phyloP scores from a whole-genome alignment of 2,329 filamentous ascomycete genomes.

The Fusarium heterosporum region DNA sequence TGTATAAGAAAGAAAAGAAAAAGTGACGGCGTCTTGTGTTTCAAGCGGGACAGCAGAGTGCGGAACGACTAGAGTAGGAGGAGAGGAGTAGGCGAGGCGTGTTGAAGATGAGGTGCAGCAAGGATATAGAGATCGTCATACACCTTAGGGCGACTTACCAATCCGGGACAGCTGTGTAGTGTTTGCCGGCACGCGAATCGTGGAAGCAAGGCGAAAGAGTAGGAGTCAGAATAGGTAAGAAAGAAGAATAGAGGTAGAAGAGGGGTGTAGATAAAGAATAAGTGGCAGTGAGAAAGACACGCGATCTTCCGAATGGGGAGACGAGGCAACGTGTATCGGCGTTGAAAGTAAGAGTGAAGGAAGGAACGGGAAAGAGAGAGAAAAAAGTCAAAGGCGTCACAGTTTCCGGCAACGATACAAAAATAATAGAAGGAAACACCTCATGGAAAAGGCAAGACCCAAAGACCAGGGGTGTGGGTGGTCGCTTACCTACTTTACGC shows the following conservation, averaged over 20 bases:
- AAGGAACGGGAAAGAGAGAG: not conserved
- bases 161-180: constrained; percentile 37
- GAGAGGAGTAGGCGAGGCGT: not conserved
- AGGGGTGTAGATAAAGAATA: not conserved
- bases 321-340: not conserved
- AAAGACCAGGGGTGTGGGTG: constrained; percentile 6
- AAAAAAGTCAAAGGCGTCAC: constrained; percentile 37
- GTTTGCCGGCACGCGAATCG: not conserved
- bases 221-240: not conserved
- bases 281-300: not conserved
- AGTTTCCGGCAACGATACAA: constrained; percentile 9
- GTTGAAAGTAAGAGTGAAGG: not conserved
- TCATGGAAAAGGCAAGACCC: not conserved
- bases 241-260: constrained; percentile 3
- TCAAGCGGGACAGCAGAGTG: constrained; percentile 5
- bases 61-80: constrained; percentile 1
- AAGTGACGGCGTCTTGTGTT: constrained; percentile 16
- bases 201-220: not conserved
- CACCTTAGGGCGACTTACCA: constrained; percentile 42
- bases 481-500: not conserved
- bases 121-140: constrained; percentile 46
- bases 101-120: constrained; percentile 27
- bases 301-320: constrained; percentile 28
- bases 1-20: constrained; percentile 17
- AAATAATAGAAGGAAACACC: not conserved